A percentile compares a stretch with the other conserved stretches of the same genome.
Conservation (phyloP, 83 land plant genomes). For the Isoetes engelmannii region DNA sequence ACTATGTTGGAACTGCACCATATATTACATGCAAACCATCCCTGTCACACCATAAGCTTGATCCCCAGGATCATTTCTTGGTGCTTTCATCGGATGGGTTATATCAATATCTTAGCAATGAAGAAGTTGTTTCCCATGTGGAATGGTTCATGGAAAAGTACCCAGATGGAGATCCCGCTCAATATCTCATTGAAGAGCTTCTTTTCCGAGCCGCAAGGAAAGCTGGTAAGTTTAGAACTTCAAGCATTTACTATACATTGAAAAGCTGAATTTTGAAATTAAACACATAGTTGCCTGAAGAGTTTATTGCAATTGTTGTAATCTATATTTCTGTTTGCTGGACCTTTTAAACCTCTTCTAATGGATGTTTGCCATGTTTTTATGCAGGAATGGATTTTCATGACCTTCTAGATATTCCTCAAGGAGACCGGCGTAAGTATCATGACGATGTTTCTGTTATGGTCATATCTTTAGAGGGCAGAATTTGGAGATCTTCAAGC, state of each 20-base stretch:
- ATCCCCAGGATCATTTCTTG: slow-evolving; percentile 2
- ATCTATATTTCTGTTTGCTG: neutral
- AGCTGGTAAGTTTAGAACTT: slow-evolving; percentile 3
- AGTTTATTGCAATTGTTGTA: neutral
- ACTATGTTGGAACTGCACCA: slow-evolving; percentile 4
- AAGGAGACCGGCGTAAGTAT: slow-evolving; percentile 4
- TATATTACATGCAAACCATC: slow-evolving; percentile 6
- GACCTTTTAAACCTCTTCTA: neutral
- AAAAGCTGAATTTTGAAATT: neutral
- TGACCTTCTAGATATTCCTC: slow-evolving; percentile 3
- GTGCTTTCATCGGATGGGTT: slow-evolving; percentile 4
- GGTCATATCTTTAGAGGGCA: slow-evolving; percentile 6
- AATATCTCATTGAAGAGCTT: slow-evolving; percentile 1
- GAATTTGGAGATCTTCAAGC: slow-evolving; percentile 13
- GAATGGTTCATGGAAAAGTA: slow-evolving; percentile 11
- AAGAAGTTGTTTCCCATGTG: slow-evolving; percentile 7
- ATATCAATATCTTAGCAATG: slow-evolving; percentile 6
- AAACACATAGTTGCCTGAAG: neutral
- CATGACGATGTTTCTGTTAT: slow-evolving; percentile 11
- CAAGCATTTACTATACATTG: neutral
- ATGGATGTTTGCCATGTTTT: neutral
- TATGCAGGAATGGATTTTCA: slow-evolving; percentile 6
- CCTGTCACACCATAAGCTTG: slow-evolving; percentile 6
- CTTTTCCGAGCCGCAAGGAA: slow-evolving; percentile 8
- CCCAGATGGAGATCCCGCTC: slow-evolving; percentile 11